A percentile compares a stretch with the other conserved stretches of the same genome.
These are phyloP conservation scores for Austroboletus novae-zelandiae DNA, from an alignment of 1,284 basidiomycete species.

Conservation along the genomic window DNA sequence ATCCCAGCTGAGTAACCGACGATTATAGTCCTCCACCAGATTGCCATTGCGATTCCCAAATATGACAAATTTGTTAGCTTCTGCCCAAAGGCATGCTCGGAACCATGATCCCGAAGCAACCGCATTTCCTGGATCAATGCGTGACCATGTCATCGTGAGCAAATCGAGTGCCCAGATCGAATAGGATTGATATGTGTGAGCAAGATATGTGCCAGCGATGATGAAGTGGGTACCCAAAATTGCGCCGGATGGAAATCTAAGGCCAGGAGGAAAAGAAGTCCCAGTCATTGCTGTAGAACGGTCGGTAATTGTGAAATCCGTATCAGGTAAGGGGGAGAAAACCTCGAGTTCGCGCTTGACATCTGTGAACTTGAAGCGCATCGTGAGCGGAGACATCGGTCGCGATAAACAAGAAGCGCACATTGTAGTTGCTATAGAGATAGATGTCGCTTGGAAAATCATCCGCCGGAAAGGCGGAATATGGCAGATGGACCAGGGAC, in stretches of 20 bases:
- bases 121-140: conserved; percentile 80
- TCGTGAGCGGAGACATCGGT: conserved; percentile 17
- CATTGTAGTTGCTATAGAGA: conserved; percentile 88
- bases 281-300: conserved; percentile 76
- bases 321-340: conserved; percentile 71
- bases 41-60: conserved; percentile 88
- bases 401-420: conserved; percentile 38
- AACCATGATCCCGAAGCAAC: conserved; percentile 86
- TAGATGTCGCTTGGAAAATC: conserved; percentile 77
- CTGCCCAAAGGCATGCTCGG: conserved; percentile 79
- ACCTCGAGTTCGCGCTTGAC: conserved; percentile 92
- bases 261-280: conserved; percentile 79
- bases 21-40: conserved; percentile 89
- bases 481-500: conserved; percentile 67
- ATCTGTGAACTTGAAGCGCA: conserved; percentile 73
- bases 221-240: conserved; percentile 86
- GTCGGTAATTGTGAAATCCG: conserved; percentile 71
- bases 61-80: conserved; percentile 78
- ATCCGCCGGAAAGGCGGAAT: conserved; percentile 67
- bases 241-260: conserved; percentile 91
- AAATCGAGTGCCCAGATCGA: conserved; percentile 90
- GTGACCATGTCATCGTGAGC: conserved; percentile 76
- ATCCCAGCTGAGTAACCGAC: conserved; percentile 86
- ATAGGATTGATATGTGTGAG: conserved; percentile 86
- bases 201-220: conserved; percentile 87